Evolutionary conservation across 495 filamentous ascomycete genomes (phyloP).

Genomic region (Penicillium pulvis): DNA sequence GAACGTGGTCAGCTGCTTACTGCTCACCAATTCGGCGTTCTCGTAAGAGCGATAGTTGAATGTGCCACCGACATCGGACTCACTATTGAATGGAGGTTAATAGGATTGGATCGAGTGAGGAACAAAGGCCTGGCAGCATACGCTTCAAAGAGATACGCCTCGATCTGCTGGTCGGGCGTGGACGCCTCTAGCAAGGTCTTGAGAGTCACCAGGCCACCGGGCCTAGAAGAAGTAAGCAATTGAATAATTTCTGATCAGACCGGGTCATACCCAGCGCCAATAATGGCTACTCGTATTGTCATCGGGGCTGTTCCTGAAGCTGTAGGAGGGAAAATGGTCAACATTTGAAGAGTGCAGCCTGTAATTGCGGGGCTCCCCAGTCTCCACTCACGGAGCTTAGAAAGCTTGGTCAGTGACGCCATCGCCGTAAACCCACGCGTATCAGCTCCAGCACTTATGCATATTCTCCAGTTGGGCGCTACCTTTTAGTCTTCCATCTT

Average conservation of each 20-base stretch:
- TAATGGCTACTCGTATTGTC: constrained; percentile 17
- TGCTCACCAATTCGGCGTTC: constrained; percentile 21
- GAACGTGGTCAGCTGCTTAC: constrained; percentile 22
- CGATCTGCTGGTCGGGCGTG: constrained; percentile 17
- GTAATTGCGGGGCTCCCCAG: not conserved
- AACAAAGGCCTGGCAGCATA: constrained; percentile 2
- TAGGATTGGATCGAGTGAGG: too few relatives aligned
- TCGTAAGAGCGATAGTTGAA: constrained; percentile 23
- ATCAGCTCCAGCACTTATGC: not conserved
- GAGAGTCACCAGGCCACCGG: constrained; percentile 20
- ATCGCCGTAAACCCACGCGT: not conserved
- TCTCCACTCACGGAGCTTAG: not conserved
- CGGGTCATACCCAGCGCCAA: constrained; percentile 13
- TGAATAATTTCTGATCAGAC: not conserved
- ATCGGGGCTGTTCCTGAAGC: constrained; percentile 6
- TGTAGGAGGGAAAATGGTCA: not conserved
- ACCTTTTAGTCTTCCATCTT: too few relatives aligned
- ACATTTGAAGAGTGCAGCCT: not conserved
- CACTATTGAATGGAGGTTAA: constrained; percentile 1
- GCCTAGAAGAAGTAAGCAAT: constrained; percentile 2
- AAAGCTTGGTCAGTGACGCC: not conserved
- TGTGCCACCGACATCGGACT: constrained; percentile 19
- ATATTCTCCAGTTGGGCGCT: too few relatives aligned
- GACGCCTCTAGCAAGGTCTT: constrained; percentile 21
- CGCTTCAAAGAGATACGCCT: constrained; percentile 21